phyloP scores from a whole-genome alignment of 139 green algal species.

The Picochlorum sp. region DNA sequence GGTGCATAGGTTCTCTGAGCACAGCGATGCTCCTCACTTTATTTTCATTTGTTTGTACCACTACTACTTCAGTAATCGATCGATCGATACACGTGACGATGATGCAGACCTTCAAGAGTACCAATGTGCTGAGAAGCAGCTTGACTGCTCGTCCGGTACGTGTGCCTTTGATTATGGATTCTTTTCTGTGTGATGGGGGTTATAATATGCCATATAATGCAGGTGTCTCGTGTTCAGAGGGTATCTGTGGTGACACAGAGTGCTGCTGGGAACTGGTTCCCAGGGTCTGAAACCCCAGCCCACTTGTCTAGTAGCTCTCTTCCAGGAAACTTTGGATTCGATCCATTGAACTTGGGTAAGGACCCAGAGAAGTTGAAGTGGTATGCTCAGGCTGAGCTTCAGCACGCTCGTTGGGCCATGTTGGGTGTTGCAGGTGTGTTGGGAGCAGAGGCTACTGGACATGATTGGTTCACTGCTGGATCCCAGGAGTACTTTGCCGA shows the following conservation, averaged over 20 bases:
- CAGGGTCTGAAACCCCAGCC: slow-evolving; percentile 49
- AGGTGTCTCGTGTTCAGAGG: neutral
- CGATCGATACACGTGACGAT: neutral
- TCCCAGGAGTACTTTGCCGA: slow-evolving; percentile 29
- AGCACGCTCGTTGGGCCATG: slow-evolving; percentile 53
- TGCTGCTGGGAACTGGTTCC: slow-evolving; percentile 52
- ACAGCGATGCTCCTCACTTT: no score
- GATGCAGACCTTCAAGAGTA: neutral
- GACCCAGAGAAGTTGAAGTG: slow-evolving; percentile 27
- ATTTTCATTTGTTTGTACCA: no score
- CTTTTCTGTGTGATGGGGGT: no score
- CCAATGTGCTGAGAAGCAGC: neutral
- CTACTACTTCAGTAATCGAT: no score
- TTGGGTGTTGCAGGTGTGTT: slow-evolving; percentile 48
- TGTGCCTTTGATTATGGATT: no score
- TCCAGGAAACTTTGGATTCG: slow-evolving; percentile 45
- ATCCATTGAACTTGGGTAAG: slow-evolving; percentile 39
- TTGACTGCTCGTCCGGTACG: slow-evolving; percentile 13
- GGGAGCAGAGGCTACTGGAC: slow-evolving; percentile 20
- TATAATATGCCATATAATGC: neutral
- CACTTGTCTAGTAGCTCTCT: slow-evolving; percentile 55
- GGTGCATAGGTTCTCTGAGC: no score
- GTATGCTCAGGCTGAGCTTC: slow-evolving; percentile 42
- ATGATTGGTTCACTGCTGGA: slow-evolving; percentile 33
- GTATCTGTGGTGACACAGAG: slow-evolving; percentile 8